A percentile compares a stretch with the other conserved stretches of the same genome.
Conservation (phyloP, 192 early-diverging fungal species). For the Podila minutissima region DNA sequence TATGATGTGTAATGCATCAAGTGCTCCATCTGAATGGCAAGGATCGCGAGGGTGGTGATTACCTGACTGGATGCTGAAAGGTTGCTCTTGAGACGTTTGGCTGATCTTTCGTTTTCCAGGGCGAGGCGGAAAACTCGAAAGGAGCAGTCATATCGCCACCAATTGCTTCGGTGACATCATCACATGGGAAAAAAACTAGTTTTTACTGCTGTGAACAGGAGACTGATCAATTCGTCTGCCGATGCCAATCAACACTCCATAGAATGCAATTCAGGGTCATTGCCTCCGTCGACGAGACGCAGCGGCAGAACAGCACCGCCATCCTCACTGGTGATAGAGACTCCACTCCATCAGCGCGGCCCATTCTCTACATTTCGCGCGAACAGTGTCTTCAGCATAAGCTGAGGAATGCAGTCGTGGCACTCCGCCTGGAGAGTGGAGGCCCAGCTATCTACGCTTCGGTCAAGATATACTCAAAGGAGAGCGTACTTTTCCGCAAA, state of each 20-base stretch:
- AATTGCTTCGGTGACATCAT: neutral
- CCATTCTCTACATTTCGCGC: slow-evolving; percentile 30
- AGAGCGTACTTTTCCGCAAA: slow-evolving; percentile 34
- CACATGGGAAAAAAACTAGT: neutral
- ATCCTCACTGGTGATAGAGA: slow-evolving; percentile 5
- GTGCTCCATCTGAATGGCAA: too few relatives aligned
- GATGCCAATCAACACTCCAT: too few relatives aligned
- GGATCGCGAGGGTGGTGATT: too few relatives aligned
- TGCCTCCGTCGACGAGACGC: slow-evolving; percentile 37
- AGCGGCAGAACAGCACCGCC: neutral
- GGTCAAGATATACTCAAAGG: slow-evolving; percentile 34
- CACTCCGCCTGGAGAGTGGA: slow-evolving; percentile 2
- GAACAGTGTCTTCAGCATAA: slow-evolving; percentile 22
- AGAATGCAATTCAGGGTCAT: slow-evolving; percentile 16
- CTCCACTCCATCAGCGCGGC: slow-evolving; percentile 6
- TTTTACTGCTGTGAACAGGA: too few relatives aligned
- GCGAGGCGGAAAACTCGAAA: too few relatives aligned
- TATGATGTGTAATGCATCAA: too few relatives aligned
- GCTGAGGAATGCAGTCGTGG: slow-evolving; percentile 32
- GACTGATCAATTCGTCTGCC: too few relatives aligned
- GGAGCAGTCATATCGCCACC: neutral
- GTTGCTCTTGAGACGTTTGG: too few relatives aligned
- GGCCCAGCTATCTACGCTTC: slow-evolving; percentile 13
- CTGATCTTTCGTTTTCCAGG: too few relatives aligned
- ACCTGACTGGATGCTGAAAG: too few relatives aligned